Conservation (phyloP, 192 early-diverging fungal genomes). For the Anaeromyces robustus region DNA sequence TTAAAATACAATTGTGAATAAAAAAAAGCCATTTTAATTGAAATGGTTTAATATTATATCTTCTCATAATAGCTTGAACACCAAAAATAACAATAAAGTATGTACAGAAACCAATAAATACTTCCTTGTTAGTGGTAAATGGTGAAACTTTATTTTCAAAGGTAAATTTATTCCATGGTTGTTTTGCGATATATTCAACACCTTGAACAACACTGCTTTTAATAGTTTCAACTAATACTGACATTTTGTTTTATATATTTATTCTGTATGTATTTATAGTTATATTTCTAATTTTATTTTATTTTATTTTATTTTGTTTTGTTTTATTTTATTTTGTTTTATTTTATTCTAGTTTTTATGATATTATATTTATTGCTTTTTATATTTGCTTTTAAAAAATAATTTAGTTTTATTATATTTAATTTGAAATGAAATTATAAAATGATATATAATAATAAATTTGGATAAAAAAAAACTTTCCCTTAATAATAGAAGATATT, state of each 20-base stretch:
- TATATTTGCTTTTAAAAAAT: no score
- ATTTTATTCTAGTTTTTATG: no score
- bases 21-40: constrained; percentile 56
- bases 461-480: no score
- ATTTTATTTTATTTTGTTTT: no score
- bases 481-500: no score
- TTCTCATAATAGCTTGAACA: constrained; percentile 50
- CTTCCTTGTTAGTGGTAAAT: constrained; percentile 27
- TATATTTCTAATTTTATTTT: no score
- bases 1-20: constrained; percentile 66
- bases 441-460: no score
- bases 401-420: no score
- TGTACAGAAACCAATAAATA: constrained; percentile 19
- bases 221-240: background rate
- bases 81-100: constrained; percentile 72
- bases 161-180: background rate
- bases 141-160: constrained; percentile 3
- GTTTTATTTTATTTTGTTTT: no score
- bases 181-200: background rate
- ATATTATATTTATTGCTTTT: no score
- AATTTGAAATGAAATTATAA: no score
- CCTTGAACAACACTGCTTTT: background rate
- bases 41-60: constrained; percentile 32
- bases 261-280: no score
- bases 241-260: background rate